Base-by-base conservation (phyloP, 2,329 filamentous ascomycete genomes). In the Camillea tinctor region DNA sequence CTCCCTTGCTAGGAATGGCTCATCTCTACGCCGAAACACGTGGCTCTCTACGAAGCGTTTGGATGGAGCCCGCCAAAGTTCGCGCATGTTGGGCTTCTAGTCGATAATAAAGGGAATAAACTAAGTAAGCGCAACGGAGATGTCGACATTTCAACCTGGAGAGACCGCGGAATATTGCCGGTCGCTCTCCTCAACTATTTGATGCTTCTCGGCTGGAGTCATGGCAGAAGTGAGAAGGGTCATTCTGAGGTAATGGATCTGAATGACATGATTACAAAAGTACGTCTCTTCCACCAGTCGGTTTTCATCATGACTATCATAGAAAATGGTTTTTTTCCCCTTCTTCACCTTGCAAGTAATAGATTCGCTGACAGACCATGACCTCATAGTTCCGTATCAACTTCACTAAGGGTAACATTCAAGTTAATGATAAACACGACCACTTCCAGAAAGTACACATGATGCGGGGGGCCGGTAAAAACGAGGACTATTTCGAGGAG, bases 351-450 rank as follows among this genome's bases (percentile, higher is more conserved):
- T 36, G 21, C 54, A 11, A 23, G 54, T 26, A 15, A 26, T 50
- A n/a, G 15, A 55, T n/a, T 13, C n/a, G 26, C 54, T 65, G 40
- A 50, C 23, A 15, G 21, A 4, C 1, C 26, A 52, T 52, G 20
- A 17, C 23, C 20, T 5, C 8, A 4, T 50, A 92, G 84, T 94
- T 97, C 72, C 87, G 88, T 52, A 82, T 96, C 65, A 93, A 92
- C 71, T 96, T 97, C 76, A 98, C 93, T 2, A 91, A 90, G 68
- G 94, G 94, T 9, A 93, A 97, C 73, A 92, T 93, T 6, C 89
- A 90, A 15, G 91, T 97, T 19, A 87, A 90, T 20, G 86, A 88
- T 54, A 99, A 98, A 72, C 82, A 98, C 17, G 84, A 86, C 68
- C 92, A 88, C 73, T 83, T 98, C 54, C 92, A 97, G 53, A 66